Evolutionary conservation across 768 basidiomycete species (phyloP), one percentile per base, ranked within the genome.

Genomic region (Lactifluus subvellereus): DNA sequence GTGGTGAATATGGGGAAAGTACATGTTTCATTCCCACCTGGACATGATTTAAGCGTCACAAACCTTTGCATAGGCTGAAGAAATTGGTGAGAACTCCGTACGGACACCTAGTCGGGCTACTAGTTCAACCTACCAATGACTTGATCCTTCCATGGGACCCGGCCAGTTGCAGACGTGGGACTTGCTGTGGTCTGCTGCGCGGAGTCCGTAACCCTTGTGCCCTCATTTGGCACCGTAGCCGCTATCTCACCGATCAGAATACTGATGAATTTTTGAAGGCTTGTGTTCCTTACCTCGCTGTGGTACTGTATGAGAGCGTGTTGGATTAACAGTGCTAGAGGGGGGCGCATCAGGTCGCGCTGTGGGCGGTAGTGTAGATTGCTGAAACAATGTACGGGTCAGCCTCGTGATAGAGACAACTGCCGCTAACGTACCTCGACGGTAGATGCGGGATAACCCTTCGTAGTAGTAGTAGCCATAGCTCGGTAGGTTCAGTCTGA

Each of bases 121-220:
- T 49, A 14, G 32, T 6, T 59, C 47, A 20, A 66, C 77, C 30
- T 63, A 83, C 84, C 84, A 51, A 84, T 78, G 8, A 84, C 81
- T 61, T 76, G 78, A 51, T 86, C 83, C 70, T 84, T 85, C 74
- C 85, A 86, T 14, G 84, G 76, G 35, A 80, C 77, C 56, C 76
- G 72, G 37, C 59, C 72, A 54, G 62, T 67, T 13, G 69, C 61
- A 30, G 55, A 6, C 6, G 55, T 33, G 20, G 60, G 60, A 16
- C 35, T 30, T 18, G 13, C 45, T 69, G 53, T 16, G 69, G 73
- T 27, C 27, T 49, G 38, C 52, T 72, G 68, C 22, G 71, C 70
- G 57, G 66, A 38, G 22, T 66, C 71, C 22, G 67, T 69, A 3
- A 77, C 72, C 42, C 73, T 71, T 1, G 59, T 51, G 20, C 77